Conservation (phyloP, 2,329 filamentous ascomycete species). For the Cladophialophora chaetospira region DNA sequence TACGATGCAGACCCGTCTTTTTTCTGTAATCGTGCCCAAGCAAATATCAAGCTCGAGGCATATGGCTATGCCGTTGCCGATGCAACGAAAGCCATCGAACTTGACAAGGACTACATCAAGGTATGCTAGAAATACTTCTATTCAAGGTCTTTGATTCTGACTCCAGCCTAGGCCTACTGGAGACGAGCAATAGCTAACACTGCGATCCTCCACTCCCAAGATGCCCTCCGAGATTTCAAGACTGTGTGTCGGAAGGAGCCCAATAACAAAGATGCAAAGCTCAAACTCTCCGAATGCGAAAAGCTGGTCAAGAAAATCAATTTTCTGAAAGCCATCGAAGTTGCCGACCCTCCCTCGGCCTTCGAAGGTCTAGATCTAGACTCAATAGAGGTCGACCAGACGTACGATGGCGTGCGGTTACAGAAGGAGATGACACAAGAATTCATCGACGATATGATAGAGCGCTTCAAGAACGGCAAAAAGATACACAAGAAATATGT, state of each 20-base stretch:
- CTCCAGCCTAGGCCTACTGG: conserved; percentile 92
- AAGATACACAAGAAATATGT: conserved; percentile 95
- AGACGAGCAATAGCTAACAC: conserved; percentile 88
- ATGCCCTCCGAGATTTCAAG: conserved; percentile 90
- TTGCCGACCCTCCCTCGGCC: conserved; percentile 87
- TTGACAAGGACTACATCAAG: conserved; percentile 88
- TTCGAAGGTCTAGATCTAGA: conserved; percentile 88
- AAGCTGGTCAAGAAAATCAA: conserved; percentile 90
- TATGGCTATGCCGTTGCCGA: conserved; percentile 92
- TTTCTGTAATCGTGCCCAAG: conserved; percentile 91
- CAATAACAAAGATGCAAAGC: conserved; percentile 82
- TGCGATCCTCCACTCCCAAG: conserved; percentile 83
- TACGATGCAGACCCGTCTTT: conserved; percentile 84
- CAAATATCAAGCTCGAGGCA: conserved; percentile 91
- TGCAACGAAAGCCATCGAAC: conserved; percentile 84
- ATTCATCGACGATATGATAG: conserved; percentile 96
- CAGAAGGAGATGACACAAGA: conserved; percentile 88
- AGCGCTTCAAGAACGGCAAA: conserved; percentile 94
- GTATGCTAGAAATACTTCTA: conserved; percentile 48
- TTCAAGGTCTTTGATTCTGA: neutral
- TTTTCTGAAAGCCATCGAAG: conserved; percentile 92
- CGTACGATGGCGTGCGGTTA: conserved; percentile 81
- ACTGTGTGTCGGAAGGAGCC: conserved; percentile 86
- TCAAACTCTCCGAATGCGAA: conserved; percentile 90
- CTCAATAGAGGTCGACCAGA: conserved; percentile 75